A percentile compares a stretch with the other conserved stretches of the same genome.
Conservation (phyloP, 148 eudicot genomes). For the Arctostaphylos glauca region DNA sequence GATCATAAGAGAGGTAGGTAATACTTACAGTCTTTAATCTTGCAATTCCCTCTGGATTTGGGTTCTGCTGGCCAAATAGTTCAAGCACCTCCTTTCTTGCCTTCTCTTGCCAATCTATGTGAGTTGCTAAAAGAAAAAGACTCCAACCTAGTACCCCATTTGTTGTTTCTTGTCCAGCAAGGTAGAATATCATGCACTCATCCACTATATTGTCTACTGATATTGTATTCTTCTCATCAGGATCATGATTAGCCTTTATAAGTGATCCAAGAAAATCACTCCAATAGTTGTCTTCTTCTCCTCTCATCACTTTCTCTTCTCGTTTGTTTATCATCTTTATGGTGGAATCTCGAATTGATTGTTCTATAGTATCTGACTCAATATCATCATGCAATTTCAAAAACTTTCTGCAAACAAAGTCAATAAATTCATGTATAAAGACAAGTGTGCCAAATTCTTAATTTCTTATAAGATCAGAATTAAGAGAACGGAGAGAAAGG, state of each 20-base stretch:
- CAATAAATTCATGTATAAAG: neutral
- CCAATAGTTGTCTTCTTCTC: neutral
- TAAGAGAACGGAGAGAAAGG: neutral
- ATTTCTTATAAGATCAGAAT: neutral
- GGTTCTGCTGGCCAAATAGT: neutral
- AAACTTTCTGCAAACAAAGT: neutral
- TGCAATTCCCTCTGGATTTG: constrained; percentile 8
- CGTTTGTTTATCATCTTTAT: neutral
- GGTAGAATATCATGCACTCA: constrained; percentile 14
- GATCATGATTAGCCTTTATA: neutral
- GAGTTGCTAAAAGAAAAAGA: neutral
- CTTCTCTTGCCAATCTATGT: constrained; percentile 18
- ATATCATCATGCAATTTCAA: neutral
- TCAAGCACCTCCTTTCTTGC: constrained; percentile 14
- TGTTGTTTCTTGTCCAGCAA: neutral
- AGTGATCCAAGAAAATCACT: constrained; percentile 13
- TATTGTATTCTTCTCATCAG: neutral
- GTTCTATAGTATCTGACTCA: neutral
- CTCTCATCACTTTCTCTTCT: neutral
- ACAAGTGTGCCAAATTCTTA: neutral
- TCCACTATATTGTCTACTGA: neutral
- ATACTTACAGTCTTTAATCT: constrained; percentile 8
- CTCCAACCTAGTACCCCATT: neutral
- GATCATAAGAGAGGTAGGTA: neutral
- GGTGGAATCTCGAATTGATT: neutral